Evolutionary conservation across 1,139 yeast genomes (phyloP).

Genomic region (Kluyveromyces sp.): DNA sequence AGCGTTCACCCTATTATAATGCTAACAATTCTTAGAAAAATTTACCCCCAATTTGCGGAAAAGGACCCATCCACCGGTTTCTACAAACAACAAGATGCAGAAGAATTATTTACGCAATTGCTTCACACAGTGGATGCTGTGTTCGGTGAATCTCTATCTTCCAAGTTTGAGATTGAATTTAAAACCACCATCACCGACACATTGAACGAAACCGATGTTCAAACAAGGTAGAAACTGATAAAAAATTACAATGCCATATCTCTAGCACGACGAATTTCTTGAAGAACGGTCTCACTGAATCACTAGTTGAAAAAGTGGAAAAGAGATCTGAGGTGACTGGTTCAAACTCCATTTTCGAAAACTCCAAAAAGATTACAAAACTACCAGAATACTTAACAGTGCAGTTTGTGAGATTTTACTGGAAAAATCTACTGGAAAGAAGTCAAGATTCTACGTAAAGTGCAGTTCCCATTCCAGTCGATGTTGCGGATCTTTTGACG

Average conservation of each 20-base stretch:
- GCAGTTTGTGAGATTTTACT: slow-evolving; percentile 88
- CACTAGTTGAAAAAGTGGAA: slow-evolving; percentile 69
- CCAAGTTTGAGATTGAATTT: slow-evolving; percentile 60
- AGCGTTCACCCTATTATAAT: slow-evolving; percentile 50
- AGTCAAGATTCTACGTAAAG: slow-evolving; percentile 87
- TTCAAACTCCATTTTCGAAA: slow-evolving; percentile 61
- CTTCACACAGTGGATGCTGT: slow-evolving; percentile 45
- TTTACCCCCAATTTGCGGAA: slow-evolving; percentile 87
- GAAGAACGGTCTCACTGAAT: slow-evolving; percentile 73
- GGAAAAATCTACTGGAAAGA: slow-evolving; percentile 91
- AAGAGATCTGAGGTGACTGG: slow-evolving; percentile 68
- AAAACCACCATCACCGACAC: slow-evolving; percentile 50
- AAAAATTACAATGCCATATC: slow-evolving; percentile 84
- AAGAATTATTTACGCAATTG: slow-evolving; percentile 85
- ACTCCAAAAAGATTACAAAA: slow-evolving; percentile 61
- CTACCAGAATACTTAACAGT: slow-evolving; percentile 85
- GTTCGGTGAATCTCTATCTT: slow-evolving; percentile 41
- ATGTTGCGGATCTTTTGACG: slow-evolving; percentile 77
- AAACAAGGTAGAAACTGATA: slow-evolving; percentile 49
- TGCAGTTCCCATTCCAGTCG: slow-evolving; percentile 91
- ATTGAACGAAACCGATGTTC: slow-evolving; percentile 50
- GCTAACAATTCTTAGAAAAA: slow-evolving; percentile 52
- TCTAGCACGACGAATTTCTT: slow-evolving; percentile 78
- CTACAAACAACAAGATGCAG: slow-evolving; percentile 96
- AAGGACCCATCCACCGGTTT: slow-evolving; percentile 53